Evolutionary conservation across 768 basidiomycete genomes (phyloP).

Genomic region (Lactarius indigo): DNA sequence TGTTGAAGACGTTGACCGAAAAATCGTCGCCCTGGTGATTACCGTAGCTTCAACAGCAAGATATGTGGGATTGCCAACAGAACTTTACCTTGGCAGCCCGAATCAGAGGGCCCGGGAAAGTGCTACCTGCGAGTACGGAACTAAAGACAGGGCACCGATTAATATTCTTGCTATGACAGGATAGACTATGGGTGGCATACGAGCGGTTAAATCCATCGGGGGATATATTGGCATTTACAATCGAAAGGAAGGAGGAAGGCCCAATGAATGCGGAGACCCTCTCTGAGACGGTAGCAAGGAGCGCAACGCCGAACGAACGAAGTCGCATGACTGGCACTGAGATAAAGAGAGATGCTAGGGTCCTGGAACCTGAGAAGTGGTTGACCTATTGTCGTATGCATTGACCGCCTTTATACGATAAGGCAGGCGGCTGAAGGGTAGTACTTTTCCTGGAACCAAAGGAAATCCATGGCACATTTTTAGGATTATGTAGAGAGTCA

Average conservation of each 20-base stretch:
- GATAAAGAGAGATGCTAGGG: background rate
- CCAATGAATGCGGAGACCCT: conserved; percentile 23
- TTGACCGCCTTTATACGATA: conserved; percentile 7
- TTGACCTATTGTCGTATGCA: background rate
- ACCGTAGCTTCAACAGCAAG: conserved; percentile 28
- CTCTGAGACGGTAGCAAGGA: conserved; percentile 3
- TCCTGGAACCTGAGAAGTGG: background rate
- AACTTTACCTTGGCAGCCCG: conserved; percentile 32
- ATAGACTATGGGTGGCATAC: background rate
- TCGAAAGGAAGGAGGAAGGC: conserved; percentile 26
- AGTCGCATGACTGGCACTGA: background rate
- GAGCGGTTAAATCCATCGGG: conserved; percentile 27
- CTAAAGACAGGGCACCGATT: conserved; percentile 25
- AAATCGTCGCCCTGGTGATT: conserved; percentile 36
- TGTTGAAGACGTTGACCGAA: conserved; percentile 43
- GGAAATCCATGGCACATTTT: background rate
- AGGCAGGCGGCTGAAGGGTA: background rate
- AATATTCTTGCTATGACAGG: background rate
- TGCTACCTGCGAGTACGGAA: conserved; percentile 39
- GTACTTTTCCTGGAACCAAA: no score
- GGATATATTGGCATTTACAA: conserved; percentile 25
- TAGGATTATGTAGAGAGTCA: no score
- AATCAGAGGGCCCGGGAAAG: conserved; percentile 48
- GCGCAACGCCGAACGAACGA: background rate
- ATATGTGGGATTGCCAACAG: no score